A percentile compares a stretch with the other conserved stretches of the same genome.
Evolutionary conservation across 2,329 filamentous ascomycete species (phyloP).

Genomic region (Colletotrichum paranaense): DNA sequence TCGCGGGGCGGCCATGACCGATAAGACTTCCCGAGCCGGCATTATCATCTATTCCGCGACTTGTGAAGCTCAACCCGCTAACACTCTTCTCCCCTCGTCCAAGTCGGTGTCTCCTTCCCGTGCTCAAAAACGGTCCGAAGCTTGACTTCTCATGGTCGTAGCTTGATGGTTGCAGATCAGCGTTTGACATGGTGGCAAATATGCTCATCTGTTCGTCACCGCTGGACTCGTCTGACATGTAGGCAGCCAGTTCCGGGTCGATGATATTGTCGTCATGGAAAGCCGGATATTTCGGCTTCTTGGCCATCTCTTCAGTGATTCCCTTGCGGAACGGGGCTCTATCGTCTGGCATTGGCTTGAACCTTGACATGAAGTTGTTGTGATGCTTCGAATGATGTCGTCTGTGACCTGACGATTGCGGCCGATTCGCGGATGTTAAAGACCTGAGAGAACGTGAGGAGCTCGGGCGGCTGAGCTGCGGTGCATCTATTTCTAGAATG

Average conservation of each 20-base stretch:
- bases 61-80: conserved; percentile 75
- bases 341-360: conserved; percentile 80
- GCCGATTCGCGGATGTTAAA: conserved; percentile 69
- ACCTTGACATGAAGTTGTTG: conserved; percentile 82
- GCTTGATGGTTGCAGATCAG: conserved; percentile 71
- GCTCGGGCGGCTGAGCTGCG: conserved; percentile 87
- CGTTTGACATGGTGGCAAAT: conserved; percentile 78
- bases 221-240: conserved; percentile 95
- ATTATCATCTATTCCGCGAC: conserved; percentile 76
- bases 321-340: conserved; percentile 88
- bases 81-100: conserved; percentile 82
- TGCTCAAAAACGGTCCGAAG: conserved; percentile 78
- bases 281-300: conserved; percentile 79
- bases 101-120: conserved; percentile 79
- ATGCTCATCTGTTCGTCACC: conserved; percentile 93
- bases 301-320: conserved; percentile 72
- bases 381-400: conserved; percentile 80
- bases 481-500: conserved; percentile 88
- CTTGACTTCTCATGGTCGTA: conserved; percentile 80
- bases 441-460: conserved; percentile 92
- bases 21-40: conserved; percentile 67
- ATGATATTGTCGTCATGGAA: conserved; percentile 99
- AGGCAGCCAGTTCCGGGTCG: conserved; percentile 93
- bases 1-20: conserved; percentile 69
- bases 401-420: conserved; percentile 83